Evolutionary conservation across 768 basidiomycete genomes (phyloP), one percentile per base, ranked within the genome.

Genomic region (Mycena haematopus): DNA sequence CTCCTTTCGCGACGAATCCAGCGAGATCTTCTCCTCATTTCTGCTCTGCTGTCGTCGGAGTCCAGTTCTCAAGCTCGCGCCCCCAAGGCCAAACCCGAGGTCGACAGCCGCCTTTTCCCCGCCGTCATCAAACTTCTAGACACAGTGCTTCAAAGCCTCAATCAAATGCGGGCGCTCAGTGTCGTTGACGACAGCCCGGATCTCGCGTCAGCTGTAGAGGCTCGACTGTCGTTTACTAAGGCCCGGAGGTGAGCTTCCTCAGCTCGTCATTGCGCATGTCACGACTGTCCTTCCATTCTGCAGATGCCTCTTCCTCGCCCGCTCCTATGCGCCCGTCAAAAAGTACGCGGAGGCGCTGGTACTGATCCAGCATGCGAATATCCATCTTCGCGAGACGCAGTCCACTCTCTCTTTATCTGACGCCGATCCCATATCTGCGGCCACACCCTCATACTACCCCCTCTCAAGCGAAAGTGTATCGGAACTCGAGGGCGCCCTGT

Each of bases 161-260:
- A 86, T 56, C 92, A 94, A 74, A 91, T 96, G 86, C 81, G 91
- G 27, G 85, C 84, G 7, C 79, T 97, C 59, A 91, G 87, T 55
- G 84, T 95, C 40, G 92, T 96, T 15, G 93, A 96, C 69, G 93
- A 95, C 73, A 92, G 87, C 68, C 89, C 93, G 0, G 92, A 95
- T 65, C 82, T 97, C 6, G 85, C 89, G 0, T 80, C 89, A 6
- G 90, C 87, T 17, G 84, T 95, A 3, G 94, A 97, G 45, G 89
- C 87, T 3, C 79, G 93, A 27, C 75, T 90, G 42, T 84, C 87
- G 0, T 91, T 86, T 69, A 89, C 89, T 3, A 89, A 90, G 68
- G 92, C 89, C 0, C 84, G 85, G 57, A 86, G 90, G 91, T 91
- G 67, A 68, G 76, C 63, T 15, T 54, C 54, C 63, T 22, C n/a